Conservation (phyloP, 108 stramenopile species). For the Aurantiochytrium sp. region DNA sequence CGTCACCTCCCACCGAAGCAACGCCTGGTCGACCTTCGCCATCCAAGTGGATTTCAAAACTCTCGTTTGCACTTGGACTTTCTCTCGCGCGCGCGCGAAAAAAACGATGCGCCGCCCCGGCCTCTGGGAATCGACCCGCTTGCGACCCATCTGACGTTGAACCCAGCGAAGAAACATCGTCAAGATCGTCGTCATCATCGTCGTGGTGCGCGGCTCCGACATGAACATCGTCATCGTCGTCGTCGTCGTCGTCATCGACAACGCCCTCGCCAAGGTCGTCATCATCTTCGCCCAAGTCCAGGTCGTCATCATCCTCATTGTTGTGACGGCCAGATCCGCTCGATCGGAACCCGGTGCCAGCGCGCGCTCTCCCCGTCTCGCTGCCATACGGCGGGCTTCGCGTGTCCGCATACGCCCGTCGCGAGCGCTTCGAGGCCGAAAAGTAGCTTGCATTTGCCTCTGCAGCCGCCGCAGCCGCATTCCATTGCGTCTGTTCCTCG, state of each 20-base stretch:
- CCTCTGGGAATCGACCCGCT: not conserved
- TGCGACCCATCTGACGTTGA: not conserved
- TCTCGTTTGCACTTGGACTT: not conserved
- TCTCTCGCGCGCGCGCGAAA: too few relatives aligned
- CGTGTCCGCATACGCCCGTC: not conserved
- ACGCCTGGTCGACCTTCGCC: not conserved
- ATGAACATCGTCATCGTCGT: conserved; percentile 28
- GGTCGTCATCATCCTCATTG: not conserved
- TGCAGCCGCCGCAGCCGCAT: not conserved
- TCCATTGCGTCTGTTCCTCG: not conserved
- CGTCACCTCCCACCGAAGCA: not conserved
- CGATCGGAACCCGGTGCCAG: too few relatives aligned
- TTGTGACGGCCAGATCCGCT: not conserved
- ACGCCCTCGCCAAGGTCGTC: not conserved
- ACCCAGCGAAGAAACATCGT: not conserved
- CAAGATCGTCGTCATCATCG: conserved; percentile 3
- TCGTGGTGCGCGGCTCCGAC: conserved; percentile 18
- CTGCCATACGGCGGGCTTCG: not conserved
- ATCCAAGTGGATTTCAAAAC: not conserved
- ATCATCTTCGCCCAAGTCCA: too few relatives aligned
- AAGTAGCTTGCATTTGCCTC: not conserved
- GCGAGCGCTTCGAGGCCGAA: not conserved
- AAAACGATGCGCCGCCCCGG: not conserved
- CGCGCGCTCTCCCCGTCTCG: not conserved
- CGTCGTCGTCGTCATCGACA: not conserved